Conservation (phyloP, 129 eudicot genomes). For the Flaveria robusta region DNA sequence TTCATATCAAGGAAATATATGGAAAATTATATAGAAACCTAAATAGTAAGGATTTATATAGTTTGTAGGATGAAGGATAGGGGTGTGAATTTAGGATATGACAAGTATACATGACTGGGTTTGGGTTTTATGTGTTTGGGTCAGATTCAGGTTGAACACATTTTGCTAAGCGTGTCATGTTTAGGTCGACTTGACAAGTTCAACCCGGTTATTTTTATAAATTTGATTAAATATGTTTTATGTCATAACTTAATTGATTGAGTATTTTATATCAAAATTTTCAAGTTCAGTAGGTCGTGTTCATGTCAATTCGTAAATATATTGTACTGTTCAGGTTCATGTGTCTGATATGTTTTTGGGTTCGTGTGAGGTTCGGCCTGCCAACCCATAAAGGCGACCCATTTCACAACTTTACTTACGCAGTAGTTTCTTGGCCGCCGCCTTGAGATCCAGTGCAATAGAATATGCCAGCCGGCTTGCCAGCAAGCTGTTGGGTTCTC, state of each 20-base stretch:
- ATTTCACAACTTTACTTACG: slow-evolving; percentile 54
- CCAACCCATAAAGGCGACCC: not conserved
- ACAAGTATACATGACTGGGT: not conserved
- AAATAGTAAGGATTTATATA: not conserved
- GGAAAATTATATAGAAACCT: slow-evolving; percentile 17
- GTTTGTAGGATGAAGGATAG: not conserved
- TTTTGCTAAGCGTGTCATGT: too few species aligned
- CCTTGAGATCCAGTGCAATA: slow-evolving; percentile 86
- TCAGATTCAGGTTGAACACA: too few species aligned
- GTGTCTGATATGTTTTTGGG: not conserved
- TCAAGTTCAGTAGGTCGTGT: not conserved
- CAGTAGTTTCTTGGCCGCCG: slow-evolving; percentile 94
- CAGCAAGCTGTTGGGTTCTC: slow-evolving; percentile 72
- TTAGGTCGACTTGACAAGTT: not conserved
- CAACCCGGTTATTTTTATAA: not conserved
- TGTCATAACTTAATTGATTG: not conserved
- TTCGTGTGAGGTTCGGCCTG: not conserved
- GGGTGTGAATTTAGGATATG: not conserved
- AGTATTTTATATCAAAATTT: not conserved
- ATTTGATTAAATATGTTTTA: not conserved
- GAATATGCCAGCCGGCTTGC: slow-evolving; percentile 92
- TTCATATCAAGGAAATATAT: not conserved
- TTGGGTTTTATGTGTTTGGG: too few species aligned
- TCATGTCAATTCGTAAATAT: too few species aligned
- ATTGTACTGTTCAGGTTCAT: not conserved